Percentiles rank a stretch among this genome's conserved stretches.
These are phyloP conservation scores for Neotropicomus parvogracilis DNA, from an alignment of 1,284 basidiomycete species.

Conservation along the genomic window DNA sequence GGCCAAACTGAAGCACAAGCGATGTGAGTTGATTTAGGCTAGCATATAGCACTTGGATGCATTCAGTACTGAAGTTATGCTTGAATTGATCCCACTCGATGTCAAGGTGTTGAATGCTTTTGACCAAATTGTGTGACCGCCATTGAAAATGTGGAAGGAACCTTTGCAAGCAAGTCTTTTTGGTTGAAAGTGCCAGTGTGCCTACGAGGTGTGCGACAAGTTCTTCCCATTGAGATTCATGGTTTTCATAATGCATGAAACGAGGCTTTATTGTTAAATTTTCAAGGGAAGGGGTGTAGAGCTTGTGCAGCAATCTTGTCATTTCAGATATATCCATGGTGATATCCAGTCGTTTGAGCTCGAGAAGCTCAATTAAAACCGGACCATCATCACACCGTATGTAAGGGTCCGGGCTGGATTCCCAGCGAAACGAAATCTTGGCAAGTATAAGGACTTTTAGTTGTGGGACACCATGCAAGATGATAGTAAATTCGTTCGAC, in stretches of 20 bases:
- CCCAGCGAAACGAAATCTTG: too few relatives aligned
- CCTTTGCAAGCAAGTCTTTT: not conserved
- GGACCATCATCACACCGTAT: too few relatives aligned
- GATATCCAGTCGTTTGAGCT: not conserved
- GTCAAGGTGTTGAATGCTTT: not conserved
- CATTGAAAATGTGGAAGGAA: not conserved
- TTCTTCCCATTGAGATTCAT: too few relatives aligned
- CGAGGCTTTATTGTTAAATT: not conserved
- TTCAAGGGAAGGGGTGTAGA: not conserved
- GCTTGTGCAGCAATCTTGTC: not conserved
- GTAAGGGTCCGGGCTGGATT: too few relatives aligned
- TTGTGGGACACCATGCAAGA: not conserved
- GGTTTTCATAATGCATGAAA: too few relatives aligned
- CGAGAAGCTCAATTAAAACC: not conserved
- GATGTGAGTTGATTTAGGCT: not conserved
- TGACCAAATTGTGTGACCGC: not conserved
- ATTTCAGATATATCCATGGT: too few relatives aligned
- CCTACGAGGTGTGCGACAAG: not conserved
- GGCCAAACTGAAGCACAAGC: too few relatives aligned
- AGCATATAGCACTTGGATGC: not conserved
- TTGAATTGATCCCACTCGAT: not conserved
- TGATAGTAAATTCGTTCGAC: not conserved
- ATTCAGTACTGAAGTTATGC: not conserved
- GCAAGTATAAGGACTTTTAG: not conserved
- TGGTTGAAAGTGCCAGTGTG: too few relatives aligned